These are phyloP conservation scores for Penicillium herquei DNA, from an alignment of 495 filamentous ascomycete genomes.

Conservation along the genomic window DNA sequence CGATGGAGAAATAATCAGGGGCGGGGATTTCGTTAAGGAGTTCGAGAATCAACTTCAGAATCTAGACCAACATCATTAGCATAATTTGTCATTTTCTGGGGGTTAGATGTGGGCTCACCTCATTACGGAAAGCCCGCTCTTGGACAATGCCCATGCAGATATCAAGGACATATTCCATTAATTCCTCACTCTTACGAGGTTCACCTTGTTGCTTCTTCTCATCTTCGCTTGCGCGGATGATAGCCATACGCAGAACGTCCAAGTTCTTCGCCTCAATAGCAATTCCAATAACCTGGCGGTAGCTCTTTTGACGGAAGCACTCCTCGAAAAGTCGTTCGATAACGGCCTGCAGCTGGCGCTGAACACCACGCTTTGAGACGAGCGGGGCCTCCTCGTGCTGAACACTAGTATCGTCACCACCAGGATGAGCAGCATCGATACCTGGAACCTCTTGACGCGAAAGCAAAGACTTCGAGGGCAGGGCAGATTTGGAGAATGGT, in stretches of 20 bases:
- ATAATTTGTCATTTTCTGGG: not conserved
- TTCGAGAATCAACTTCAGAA: conserved; percentile 81
- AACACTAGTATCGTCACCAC: conserved; percentile 51
- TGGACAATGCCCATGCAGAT: conserved; percentile 99
- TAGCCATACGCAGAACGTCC: conserved; percentile 82
- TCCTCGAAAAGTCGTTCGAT: conserved; percentile 89
- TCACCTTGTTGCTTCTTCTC: conserved; percentile 65
- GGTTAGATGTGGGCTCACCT: conserved; percentile 45
- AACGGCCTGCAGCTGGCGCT: conserved; percentile 72
- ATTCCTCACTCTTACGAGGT: conserved; percentile 72
- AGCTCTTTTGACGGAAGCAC: conserved; percentile 82
- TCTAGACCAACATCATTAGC: conserved; percentile 49
- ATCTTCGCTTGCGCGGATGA: conserved; percentile 77
- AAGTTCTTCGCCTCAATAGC: conserved; percentile 94
- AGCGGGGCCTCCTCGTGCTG: conserved; percentile 54
- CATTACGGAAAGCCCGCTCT: conserved; percentile 80
- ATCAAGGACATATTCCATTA: conserved; percentile 93
- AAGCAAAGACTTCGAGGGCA: conserved; percentile 90
- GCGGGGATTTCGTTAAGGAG: conserved; percentile 83
- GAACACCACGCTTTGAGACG: conserved; percentile 54
- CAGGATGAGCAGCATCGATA: conserved; percentile 53
- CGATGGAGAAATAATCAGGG: conserved; percentile 97
- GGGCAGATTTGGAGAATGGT: conserved; percentile 86
- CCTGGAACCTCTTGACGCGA: conserved; percentile 71
- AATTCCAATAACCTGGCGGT: conserved; percentile 97